Evolutionary conservation across 371 early-diverging fungal genomes (phyloP).

Genomic region (Encephalitozoon romaleae): DNA sequence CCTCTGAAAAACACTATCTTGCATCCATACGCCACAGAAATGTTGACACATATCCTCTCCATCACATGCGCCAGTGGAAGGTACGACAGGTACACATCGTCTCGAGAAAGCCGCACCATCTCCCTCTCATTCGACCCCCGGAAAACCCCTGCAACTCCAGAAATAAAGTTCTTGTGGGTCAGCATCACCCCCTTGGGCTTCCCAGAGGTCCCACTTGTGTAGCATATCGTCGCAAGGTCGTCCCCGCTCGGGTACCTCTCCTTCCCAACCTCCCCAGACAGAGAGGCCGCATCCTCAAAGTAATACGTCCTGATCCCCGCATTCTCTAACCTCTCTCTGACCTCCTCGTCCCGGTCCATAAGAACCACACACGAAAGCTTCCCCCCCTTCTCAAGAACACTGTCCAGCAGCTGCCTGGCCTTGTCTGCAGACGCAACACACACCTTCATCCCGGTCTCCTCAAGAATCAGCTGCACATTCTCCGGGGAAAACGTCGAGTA

Average conservation of each 20-base stretch:
- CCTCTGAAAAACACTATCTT: constrained; percentile 73
- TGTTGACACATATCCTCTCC: constrained; percentile 66
- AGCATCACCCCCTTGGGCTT: constrained; percentile 66
- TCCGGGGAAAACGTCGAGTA: constrained; percentile 84
- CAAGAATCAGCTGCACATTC: constrained; percentile 69
- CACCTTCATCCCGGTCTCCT: constrained; percentile 68
- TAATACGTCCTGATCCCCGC: constrained; percentile 44
- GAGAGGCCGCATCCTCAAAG: constrained; percentile 50
- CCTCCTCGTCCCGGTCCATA: constrained; percentile 36
- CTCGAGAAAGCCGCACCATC: constrained; percentile 11
- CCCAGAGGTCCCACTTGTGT: constrained; percentile 83
- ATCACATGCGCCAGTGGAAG: constrained; percentile 78
- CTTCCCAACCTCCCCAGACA: background rate
- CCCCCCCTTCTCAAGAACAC: constrained; percentile 30
- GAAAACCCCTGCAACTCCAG: constrained; percentile 69
- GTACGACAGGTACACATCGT: constrained; percentile 66
- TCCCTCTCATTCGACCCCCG: constrained; percentile 6
- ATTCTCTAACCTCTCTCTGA: background rate
- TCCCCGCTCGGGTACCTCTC: constrained; percentile 51
- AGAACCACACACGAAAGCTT: constrained; percentile 50
- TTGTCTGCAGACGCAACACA: constrained; percentile 73
- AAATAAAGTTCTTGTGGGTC: constrained; percentile 66
- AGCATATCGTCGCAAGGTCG: constrained; percentile 82
- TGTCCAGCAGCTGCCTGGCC: constrained; percentile 58
- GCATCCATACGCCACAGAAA: constrained; percentile 63